Evolutionary conservation across 768 basidiomycete species (phyloP).

Genomic region (Roridomyces roridus): DNA sequence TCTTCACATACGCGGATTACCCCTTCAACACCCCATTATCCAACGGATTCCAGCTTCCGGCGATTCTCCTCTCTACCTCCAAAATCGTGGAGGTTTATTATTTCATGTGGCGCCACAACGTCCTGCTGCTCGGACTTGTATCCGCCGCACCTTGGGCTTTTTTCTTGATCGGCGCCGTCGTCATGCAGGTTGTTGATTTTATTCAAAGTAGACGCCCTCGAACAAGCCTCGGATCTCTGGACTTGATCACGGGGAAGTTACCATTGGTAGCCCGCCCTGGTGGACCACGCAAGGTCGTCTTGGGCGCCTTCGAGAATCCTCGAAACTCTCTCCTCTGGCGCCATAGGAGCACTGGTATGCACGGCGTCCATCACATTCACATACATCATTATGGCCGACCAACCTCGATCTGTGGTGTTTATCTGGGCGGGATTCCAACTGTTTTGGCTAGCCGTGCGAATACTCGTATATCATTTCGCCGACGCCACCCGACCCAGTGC

Average conservation of each 20-base stretch:
- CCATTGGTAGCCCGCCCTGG: slow-evolving; percentile 26
- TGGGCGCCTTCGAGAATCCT: slow-evolving; percentile 27
- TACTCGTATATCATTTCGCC: slow-evolving; percentile 28
- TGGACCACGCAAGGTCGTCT: no score
- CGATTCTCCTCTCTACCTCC: slow-evolving; percentile 16
- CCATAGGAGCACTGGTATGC: slow-evolving; percentile 27
- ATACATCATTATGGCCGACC: no score
- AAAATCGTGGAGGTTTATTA: slow-evolving; percentile 31
- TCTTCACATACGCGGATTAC: slow-evolving; percentile 25
- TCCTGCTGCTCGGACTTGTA: no score
- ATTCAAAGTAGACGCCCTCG: not conserved
- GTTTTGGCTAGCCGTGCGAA: slow-evolving; percentile 29
- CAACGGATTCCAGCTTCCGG: slow-evolving; percentile 6
- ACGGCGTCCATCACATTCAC: slow-evolving; percentile 22
- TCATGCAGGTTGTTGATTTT: slow-evolving; percentile 15
- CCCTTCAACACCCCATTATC: slow-evolving; percentile 13
- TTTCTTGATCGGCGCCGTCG: slow-evolving; percentile 22
- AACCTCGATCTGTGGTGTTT: slow-evolving; percentile 18
- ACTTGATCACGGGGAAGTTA: slow-evolving; percentile 29
- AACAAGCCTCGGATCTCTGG: slow-evolving; percentile 17
- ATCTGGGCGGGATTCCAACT: slow-evolving; percentile 32
- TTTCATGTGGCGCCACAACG: slow-evolving; percentile 18
- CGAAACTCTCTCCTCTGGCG: slow-evolving; percentile 24
- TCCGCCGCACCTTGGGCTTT: slow-evolving; percentile 28
- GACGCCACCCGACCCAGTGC: slow-evolving; percentile 13